A percentile compares a stretch with the other conserved stretches of the same genome.
These are phyloP conservation scores for Gossypium davidsonii DNA, from an alignment of 441 rosid species.

Conservation along the genomic window DNA sequence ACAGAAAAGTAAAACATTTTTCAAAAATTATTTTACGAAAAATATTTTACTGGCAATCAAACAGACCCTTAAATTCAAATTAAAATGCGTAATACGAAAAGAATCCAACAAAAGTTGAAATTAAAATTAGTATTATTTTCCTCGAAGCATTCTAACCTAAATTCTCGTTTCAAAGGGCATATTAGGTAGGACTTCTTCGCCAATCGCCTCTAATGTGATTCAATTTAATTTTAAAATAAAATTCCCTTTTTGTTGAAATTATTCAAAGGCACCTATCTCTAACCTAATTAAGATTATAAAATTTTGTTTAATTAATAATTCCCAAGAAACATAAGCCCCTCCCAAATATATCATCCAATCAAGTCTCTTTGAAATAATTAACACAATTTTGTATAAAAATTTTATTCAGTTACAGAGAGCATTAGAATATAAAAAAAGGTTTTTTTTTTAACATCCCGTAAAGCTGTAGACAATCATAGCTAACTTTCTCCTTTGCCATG, in stretches of 20 bases:
- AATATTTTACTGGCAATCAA: too few species aligned
- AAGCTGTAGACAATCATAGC: background rate
- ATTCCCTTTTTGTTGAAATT: background rate
- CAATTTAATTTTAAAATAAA: background rate
- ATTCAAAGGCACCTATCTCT: background rate
- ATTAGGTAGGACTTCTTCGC: background rate
- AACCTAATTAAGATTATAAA: background rate
- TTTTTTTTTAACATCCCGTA: background rate
- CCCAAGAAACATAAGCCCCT: background rate
- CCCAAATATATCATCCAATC: too few species aligned
- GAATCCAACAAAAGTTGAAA: too few species aligned
- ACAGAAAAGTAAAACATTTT: too few species aligned
- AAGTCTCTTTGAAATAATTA: too few species aligned
- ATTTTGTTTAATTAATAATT: background rate
- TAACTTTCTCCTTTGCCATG: background rate
- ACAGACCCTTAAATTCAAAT: too few species aligned
- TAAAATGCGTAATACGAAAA: too few species aligned
- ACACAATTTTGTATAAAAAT: too few species aligned
- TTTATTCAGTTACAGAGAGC: too few species aligned
- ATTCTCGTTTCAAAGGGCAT: background rate
- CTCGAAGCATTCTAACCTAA: background rate
- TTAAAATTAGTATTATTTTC: too few species aligned
- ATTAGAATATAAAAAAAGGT: too few species aligned
- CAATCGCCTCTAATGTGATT: background rate
- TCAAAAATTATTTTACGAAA: too few species aligned